Percentiles rank a stretch among this genome's conserved stretches.
Evolutionary conservation across 202 grass and related monocot species (phyloP).

Genomic region (Schoenoplectus triqueter): DNA sequence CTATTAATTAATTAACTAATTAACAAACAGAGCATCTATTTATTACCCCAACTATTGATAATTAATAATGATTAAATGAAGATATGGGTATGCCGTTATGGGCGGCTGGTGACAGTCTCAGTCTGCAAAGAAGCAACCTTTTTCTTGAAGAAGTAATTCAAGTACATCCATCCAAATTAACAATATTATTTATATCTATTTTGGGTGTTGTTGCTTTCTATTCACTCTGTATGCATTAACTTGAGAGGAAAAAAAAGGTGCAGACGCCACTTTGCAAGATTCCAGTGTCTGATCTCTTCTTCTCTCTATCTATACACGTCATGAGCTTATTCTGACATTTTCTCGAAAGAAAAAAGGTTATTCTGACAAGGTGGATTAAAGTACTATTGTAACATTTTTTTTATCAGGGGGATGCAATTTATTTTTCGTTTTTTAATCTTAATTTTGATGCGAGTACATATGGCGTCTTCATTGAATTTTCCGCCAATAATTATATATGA

Average conservation of each 20-base stretch:
- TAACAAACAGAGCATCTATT: slow-evolving; percentile 1
- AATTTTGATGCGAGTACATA: neutral
- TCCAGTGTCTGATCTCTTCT: slow-evolving; percentile 18
- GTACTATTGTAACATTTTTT: neutral
- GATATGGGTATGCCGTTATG: neutral
- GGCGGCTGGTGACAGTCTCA: slow-evolving; percentile 26
- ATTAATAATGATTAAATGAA: neutral
- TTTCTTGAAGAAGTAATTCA: slow-evolving; percentile 17
- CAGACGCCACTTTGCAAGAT: neutral
- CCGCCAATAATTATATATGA: neutral
- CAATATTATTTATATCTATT: neutral
- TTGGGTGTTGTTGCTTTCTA: neutral
- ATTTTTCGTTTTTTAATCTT: neutral
- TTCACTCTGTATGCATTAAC: neutral
- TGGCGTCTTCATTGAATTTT: neutral
- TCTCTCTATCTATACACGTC: neutral
- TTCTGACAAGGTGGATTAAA: neutral
- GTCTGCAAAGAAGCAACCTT: neutral
- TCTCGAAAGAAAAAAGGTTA: no score
- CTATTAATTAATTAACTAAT: neutral
- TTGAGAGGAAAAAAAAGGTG: slow-evolving; percentile 24
- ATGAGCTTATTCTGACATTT: neutral
- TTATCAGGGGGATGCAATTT: neutral
- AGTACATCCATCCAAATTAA: neutral
- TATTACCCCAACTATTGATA: neutral